Percentiles rank a stretch among this genome's conserved stretches.
These are phyloP conservation scores for Geranium brycei DNA, from an alignment of 345 rosid species.

Conservation along the genomic window DNA sequence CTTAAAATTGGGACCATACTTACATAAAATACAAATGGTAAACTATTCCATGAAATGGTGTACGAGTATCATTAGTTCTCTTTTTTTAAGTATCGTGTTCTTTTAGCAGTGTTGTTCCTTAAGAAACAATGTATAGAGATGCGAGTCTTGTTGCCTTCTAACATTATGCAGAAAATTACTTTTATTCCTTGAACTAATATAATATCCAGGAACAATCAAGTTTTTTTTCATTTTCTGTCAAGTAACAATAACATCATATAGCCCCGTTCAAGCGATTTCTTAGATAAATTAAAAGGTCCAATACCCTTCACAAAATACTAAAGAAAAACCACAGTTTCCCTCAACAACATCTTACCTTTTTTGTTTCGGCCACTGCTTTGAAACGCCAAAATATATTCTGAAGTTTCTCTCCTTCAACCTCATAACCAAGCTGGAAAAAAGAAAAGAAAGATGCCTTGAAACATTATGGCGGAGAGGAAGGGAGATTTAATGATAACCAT, in stretches of 20 bases:
- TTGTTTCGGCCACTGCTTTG: slow-evolving; percentile 80
- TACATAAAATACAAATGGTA: neutral
- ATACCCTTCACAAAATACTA: no score
- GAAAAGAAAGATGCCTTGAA: slow-evolving; percentile 6
- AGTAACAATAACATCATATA: no score
- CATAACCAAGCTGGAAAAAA: slow-evolving; percentile 63
- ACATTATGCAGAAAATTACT: no score
- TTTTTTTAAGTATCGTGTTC: no score
- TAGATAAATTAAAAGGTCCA: neutral
- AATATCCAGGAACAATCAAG: no score
- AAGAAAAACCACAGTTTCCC: neutral
- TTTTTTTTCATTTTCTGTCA: no score
- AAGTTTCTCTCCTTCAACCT: slow-evolving; percentile 59
- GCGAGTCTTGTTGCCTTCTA: no score
- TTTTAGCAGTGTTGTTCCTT: no score
- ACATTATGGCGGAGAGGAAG: slow-evolving; percentile 1
- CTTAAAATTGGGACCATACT: neutral
- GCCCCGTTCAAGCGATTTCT: no score
- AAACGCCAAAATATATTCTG: slow-evolving; percentile 72
- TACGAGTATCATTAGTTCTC: no score
- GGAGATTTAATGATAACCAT: neutral
- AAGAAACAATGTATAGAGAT: no score
- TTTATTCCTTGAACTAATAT: no score
- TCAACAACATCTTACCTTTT: slow-evolving; percentile 40
- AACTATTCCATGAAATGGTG: neutral